Percentiles rank a stretch among this genome's conserved stretches.
phyloP scores from a whole-genome alignment of 1,284 basidiomycete genomes.

The Ceratobasidium sp. region DNA sequence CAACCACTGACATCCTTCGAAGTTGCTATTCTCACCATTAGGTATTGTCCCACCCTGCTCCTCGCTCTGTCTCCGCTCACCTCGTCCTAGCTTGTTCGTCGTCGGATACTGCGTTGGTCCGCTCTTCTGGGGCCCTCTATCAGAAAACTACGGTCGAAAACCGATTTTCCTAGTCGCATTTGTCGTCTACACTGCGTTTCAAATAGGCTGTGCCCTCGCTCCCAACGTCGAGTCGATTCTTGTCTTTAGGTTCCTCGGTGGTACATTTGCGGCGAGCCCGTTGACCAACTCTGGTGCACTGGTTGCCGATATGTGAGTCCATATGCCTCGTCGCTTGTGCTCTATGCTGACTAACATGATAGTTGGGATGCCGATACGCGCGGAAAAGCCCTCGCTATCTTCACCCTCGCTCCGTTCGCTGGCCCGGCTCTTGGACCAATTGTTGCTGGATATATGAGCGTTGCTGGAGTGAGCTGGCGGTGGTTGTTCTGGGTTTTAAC shows the following conservation, averaged over 20 bases:
- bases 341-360: slow-evolving; percentile 47
- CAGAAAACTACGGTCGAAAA: slow-evolving; percentile 58
- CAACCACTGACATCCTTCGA: slow-evolving; percentile 53
- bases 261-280: slow-evolving; percentile 61
- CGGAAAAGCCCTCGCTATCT: slow-evolving; percentile 72
- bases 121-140: slow-evolving; percentile 60
- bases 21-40: slow-evolving; percentile 35
- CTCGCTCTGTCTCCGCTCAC: slow-evolving; percentile 49
- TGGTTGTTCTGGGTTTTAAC: slow-evolving; percentile 60
- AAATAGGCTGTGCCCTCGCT: slow-evolving; percentile 68
- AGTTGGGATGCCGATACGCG: slow-evolving; percentile 70
- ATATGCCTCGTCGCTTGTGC: slow-evolving; percentile 45
- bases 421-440: slow-evolving; percentile 72
- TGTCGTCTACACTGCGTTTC: slow-evolving; percentile 70
- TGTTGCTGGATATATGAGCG: slow-evolving; percentile 63
- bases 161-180: slow-evolving; percentile 73
- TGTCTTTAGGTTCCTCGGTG: slow-evolving; percentile 71
- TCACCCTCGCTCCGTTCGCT: slow-evolving; percentile 77
- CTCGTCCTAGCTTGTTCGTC: slow-evolving; percentile 59
- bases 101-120: slow-evolving; percentile 59
- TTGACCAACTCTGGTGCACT: slow-evolving; percentile 58
- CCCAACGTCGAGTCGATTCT: slow-evolving; percentile 67
- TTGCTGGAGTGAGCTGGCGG: slow-evolving; percentile 60
- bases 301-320: slow-evolving; percentile 59
- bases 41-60: background rate